Evolutionary conservation across 2,329 filamentous ascomycete species (phyloP), one percentile per base, ranked within the genome.

Genomic region (Neoscytalidium dimidiatum): DNA sequence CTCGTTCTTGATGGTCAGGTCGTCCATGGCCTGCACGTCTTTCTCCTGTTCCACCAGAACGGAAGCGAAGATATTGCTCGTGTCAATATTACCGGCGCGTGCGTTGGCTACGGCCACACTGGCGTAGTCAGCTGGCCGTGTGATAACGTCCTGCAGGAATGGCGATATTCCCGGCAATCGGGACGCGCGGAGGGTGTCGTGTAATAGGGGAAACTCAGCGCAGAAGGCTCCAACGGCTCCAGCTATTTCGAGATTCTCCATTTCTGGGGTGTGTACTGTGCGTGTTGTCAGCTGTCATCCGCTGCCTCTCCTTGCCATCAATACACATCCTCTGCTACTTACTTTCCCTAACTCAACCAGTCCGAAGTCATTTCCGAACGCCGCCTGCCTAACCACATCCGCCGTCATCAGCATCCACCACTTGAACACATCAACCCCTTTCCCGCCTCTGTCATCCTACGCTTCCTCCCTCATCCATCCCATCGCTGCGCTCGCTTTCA

Each of bases 361-460:
- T 17, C 23, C 13, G 23, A 49, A 49, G 8, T 49, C 46, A 7
- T 28, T 75, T 1, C 78, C 78, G 66, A 87, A 85, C 0, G 87
- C 74, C 74, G 86, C 85, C 6, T 79, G 79, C 3, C 81, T 82
- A 0, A 86, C 82, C 4, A 80, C 81, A 73, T 88, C 85, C 3
- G 87, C 74, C 4, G 85, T 83, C 66, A 87, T 71, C 35, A 78
- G 78, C 53, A 83, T 75, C 2, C 79, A 73, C 26, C 85, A 67
- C 67, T 84, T 81, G 56, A 87, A 72, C 8, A 86, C 72, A 69
- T 86, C 80, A 23, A 84, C 78, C 1, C 3, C 5, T 17, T 17
- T 17, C 9, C 14, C 35, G 72, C 35, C 65, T 58, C 3, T 66
- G 68, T 44, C 71, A 74, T 51, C 61, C 9, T 66, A n/a, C 67